Evolutionary conservation across 2,329 filamentous ascomycete genomes (phyloP).

Genomic region (Elsinoe ampelina): DNA sequence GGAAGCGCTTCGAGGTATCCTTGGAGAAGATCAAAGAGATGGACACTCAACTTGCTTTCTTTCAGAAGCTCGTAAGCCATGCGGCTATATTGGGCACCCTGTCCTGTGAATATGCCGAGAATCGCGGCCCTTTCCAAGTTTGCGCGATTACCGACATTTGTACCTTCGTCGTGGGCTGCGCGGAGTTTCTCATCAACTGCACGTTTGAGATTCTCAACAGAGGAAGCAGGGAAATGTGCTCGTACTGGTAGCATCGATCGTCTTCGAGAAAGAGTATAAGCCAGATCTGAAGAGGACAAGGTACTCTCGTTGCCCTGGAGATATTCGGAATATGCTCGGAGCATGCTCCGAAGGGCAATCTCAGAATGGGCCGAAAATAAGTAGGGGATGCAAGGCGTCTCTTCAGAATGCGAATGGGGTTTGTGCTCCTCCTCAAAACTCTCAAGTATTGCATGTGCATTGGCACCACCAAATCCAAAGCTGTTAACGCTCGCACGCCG

Average conservation of each 20-base stretch:
- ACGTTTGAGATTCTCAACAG: background rate
- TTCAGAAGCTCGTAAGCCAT: constrained; percentile 23
- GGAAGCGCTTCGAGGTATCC: background rate
- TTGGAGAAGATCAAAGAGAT: background rate
- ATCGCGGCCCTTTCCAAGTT: background rate
- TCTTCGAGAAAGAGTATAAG: background rate
- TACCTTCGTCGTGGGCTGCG: background rate
- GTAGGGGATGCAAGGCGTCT: background rate
- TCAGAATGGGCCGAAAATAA: background rate
- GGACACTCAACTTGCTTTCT: constrained; percentile 11
- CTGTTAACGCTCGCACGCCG: constrained; percentile 17
- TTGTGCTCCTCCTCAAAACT: background rate
- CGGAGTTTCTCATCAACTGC: background rate
- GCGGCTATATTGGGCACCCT: constrained; percentile 27
- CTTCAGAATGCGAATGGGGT: background rate
- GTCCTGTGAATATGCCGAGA: constrained; percentile 27
- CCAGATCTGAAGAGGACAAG: background rate
- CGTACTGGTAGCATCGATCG: background rate
- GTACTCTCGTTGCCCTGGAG: background rate
- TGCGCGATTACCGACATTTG: background rate
- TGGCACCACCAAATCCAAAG: constrained; percentile 51
- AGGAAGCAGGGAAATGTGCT: background rate
- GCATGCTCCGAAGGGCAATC: background rate
- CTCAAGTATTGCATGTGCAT: constrained; percentile 46
- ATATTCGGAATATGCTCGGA: background rate